Evolutionary conservation across 2,329 filamentous ascomycete genomes (phyloP), one percentile per base, ranked within the genome.

Genomic region (Aspergillus sp.): DNA sequence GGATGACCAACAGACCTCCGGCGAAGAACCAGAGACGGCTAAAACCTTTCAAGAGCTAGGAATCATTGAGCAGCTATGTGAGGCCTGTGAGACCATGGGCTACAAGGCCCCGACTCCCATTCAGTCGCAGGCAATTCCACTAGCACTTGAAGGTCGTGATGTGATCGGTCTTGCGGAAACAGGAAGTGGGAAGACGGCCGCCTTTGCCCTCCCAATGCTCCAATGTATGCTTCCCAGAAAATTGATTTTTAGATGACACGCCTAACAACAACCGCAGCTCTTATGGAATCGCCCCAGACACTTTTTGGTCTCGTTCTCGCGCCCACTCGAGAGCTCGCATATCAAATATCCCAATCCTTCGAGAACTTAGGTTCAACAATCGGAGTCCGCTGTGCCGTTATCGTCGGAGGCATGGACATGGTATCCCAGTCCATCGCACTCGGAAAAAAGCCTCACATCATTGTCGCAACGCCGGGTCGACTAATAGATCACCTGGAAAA

Each of bases 341-440:
- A 90, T 59, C 95, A 99, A 73, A 98, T 97, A 64, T 88, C 89
- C 4, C 85, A 96, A 71, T 83, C 90, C 3, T 93, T 97, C 65
- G 93, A 97, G 70, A 90, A 90, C 0, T 83, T 99, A 1, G 93
- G 93, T 5, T 87, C 90, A 9, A 81, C 92, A 27, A 97, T 99
- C 65, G 89, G 87, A n/a, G 89, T 98, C 39, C 86, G 91, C 68
- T 91, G 87, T 68, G 88, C 90, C 6, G 88, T 93, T 15, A 86
- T 99, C 44, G 90, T 98, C 1, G 95, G 95, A 67, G 95, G 95
- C 44, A 87, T 98, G 82, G 93, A 98, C 64, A 97, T 97, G 91
- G 90, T 97, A 1, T 85, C 90, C 0, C 95, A 99, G 73, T 78
- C 90, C 1, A 96, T 99, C 62, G 90, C 93, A 0, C 84, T 99